Conservation (phyloP, 495 filamentous ascomycete species). For the Chlorociboria aeruginascens region DNA sequence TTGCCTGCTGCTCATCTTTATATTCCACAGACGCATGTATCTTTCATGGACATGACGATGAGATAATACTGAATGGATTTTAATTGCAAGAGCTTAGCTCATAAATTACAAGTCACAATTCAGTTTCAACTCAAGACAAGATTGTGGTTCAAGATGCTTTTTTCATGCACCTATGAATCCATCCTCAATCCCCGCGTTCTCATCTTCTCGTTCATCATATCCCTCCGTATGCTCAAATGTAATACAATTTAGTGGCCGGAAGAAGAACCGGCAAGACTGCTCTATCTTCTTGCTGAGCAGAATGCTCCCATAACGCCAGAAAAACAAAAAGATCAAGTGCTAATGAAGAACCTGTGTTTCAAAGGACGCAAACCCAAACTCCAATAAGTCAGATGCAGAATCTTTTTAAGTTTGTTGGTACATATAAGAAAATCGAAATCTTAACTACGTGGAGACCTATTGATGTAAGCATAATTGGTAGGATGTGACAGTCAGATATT, state of each 20-base stretch:
- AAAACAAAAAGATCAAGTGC: neutral
- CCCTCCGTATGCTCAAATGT: neutral
- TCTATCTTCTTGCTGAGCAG: neutral
- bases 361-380: neutral
- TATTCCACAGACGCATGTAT: too few species aligned
- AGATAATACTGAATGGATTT: too few species aligned
- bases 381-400: constrained; percentile 1
- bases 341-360: neutral
- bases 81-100: too few species aligned
- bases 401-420: constrained; percentile 3
- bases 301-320: neutral
- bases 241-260: constrained; percentile 1
- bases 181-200: neutral
- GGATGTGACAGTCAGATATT: neutral
- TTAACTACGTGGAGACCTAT: constrained; percentile 1
- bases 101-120: too few species aligned
- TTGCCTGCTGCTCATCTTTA: too few species aligned
- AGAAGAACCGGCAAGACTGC: neutral
- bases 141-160: neutral
- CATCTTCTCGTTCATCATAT: neutral
- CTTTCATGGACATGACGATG: too few species aligned
- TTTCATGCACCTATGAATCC: neutral
- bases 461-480: neutral
- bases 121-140: neutral
- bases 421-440: neutral